phyloP scores from a whole-genome alignment of 805 yeast genomes.

The Saccharomycopsis javanensis region DNA sequence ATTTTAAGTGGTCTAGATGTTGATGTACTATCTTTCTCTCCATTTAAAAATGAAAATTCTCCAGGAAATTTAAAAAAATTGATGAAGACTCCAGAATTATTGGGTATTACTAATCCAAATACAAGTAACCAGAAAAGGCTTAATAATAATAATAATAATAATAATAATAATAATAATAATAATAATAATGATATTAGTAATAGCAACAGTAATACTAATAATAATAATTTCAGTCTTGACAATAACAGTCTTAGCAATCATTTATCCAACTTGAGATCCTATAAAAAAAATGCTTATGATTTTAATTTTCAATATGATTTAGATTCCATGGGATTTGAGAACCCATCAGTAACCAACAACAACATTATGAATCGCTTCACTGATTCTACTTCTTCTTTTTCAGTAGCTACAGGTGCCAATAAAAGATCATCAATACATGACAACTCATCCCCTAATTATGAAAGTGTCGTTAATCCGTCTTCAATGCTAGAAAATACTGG shows the following conservation, averaged over 20 bases:
- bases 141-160: background rate
- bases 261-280: background rate
- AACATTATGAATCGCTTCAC: background rate
- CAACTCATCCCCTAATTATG: background rate
- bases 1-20: slow-evolving; percentile 15
- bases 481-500: background rate
- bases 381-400: background rate
- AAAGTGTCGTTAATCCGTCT: background rate
- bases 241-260: slow-evolving; percentile 1
- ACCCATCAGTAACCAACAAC: slow-evolving; percentile 23
- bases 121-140: background rate
- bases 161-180: background rate
- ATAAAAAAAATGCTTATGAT: slow-evolving; percentile 19
- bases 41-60: background rate
- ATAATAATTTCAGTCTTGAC: background rate
- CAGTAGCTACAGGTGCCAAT: background rate
- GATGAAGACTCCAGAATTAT: slow-evolving; percentile 5
- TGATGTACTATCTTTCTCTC: slow-evolving; percentile 5
- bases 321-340: slow-evolving; percentile 42
- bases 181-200: background rate
- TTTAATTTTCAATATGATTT: slow-evolving; percentile 30
- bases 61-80: slow-evolving; percentile 4
- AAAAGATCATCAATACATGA: background rate
- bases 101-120: background rate
- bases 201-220: background rate